Evolutionary conservation across 805 yeast genomes (phyloP), one percentile per base, ranked within the genome.

Genomic region (Lipomyces starkeyi): DNA sequence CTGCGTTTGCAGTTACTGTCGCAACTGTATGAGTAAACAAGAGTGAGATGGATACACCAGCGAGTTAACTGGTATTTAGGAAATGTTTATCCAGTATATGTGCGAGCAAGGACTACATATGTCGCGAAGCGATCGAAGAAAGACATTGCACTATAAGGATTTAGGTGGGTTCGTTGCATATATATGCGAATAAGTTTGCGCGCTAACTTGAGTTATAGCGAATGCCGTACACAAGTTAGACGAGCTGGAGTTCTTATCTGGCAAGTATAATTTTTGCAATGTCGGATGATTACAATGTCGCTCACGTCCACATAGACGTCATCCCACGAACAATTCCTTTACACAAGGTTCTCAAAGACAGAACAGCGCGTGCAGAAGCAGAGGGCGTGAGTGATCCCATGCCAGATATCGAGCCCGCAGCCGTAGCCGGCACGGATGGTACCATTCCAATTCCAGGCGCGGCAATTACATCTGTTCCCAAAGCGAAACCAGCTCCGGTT

Each of bases 91-190:
- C 43, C 65, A 70, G 57, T 68, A 71, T 61, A 49, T 73, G 27
- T 65, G 73, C 55, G 73, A 65, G 58, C 67, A 67, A 29, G 71
- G 73, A n/a, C 37, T 61, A 27, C 65, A 65, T 27, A 65, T 69
- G 66, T 63, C 75, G 11, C 62, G 67, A 37, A 52, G 63, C 20
- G 75, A 73, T n/a, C 61, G 63, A 32, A 63, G 74, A 40, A 63
- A 68, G 47, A 71, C 74, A 25, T 32, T 73, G 40, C 74, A 68
- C n/a, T 73, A 73, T 56, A 73, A 65, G 52, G 75, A 73, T 56
- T 22, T 70, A 20, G 70, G 72, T 66, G 56, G 9, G 70, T 43
- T 11, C 22, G 22, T 13, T 17, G 49, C 29, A 29, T 54, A 59
- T 52, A 8, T 52, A 6, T 43, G 40, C 9, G 40, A 17, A 20